Evolutionary conservation across 1,284 basidiomycete genomes (phyloP).

Genomic region (Sanguinoderma infundibulare): DNA sequence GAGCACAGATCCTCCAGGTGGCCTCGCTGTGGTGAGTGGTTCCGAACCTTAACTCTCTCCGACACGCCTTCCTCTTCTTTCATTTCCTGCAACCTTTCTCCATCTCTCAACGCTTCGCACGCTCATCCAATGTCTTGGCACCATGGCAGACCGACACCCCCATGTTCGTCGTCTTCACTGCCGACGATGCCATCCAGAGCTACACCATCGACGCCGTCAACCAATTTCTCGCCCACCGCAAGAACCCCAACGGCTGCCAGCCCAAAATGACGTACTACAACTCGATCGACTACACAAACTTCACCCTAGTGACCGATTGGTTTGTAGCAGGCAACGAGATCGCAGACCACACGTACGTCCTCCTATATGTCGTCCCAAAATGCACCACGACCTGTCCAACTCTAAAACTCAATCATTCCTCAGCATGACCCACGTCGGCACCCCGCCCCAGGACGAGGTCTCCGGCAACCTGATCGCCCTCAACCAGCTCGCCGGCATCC

Average conservation of each 20-base stretch:
- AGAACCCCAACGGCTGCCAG: conserved; percentile 83
- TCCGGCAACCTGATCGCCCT: conserved; percentile 82
- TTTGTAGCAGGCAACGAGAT: conserved; percentile 87
- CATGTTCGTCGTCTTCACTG: conserved; percentile 74
- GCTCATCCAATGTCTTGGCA: background rate
- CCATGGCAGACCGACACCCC: conserved; percentile 60
- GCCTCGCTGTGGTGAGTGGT: conserved; percentile 59
- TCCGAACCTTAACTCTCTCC: conserved; percentile 7
- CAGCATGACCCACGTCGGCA: conserved; percentile 83
- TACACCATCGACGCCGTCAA: conserved; percentile 76
- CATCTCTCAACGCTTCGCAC: background rate
- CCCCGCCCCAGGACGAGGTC: conserved; percentile 66
- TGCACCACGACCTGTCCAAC: background rate
- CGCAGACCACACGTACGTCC: conserved; percentile 79
- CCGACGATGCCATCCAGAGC: conserved; percentile 75
- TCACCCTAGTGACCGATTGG: conserved; percentile 84
- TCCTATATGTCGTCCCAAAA: background rate
- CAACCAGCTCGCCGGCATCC: conserved; percentile 82
- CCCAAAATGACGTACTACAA: conserved; percentile 80
- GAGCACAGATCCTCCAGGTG: conserved; percentile 72
- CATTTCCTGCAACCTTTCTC: conserved; percentile 2
- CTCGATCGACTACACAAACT: conserved; percentile 79
- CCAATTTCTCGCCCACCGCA: conserved; percentile 76
- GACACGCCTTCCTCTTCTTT: conserved; percentile 8
- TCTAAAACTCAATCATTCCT: conserved; percentile 7